Percentiles rank a stretch among this genome's conserved stretches.
Conservation (phyloP, 1,139 yeast species). For the Candida dubliniensis region DNA sequence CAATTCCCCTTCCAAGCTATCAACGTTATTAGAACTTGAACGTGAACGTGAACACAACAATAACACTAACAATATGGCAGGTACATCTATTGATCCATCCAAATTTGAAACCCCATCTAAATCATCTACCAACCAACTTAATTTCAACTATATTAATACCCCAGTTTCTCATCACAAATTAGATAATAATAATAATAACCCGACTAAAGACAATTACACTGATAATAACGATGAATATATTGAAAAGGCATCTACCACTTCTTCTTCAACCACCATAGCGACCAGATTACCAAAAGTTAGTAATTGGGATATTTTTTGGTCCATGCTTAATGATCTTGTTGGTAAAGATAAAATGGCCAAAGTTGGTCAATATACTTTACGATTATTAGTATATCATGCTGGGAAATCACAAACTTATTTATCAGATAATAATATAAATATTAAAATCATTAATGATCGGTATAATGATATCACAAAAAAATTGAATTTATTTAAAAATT, state of each 20-base stretch:
- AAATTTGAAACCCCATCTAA: conserved; percentile 27
- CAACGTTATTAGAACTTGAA: conserved; percentile 12
- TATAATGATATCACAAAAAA: conserved; percentile 38
- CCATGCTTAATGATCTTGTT: conserved; percentile 51
- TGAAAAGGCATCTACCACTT: neutral
- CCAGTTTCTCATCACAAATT: conserved; percentile 24
- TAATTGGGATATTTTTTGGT: conserved; percentile 47
- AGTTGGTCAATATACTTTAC: conserved; percentile 56
- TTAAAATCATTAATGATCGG: conserved; percentile 27
- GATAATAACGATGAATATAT: neutral
- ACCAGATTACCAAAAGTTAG: conserved; percentile 8
- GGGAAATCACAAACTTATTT: conserved; percentile 36
- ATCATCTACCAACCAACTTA: conserved; percentile 10
- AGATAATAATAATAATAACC: conserved; percentile 6
- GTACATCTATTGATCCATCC: conserved; percentile 15
- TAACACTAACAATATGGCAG: conserved; percentile 11
- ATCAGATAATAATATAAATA: conserved; percentile 36
- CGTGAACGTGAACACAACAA: conserved; percentile 10
- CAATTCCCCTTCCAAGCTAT: conserved; percentile 24
- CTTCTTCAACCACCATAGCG: neutral
- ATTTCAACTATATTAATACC: conserved; percentile 21
- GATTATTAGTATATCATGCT: conserved; percentile 54
- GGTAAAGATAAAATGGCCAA: conserved; percentile 76
- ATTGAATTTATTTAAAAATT: conserved; percentile 35
- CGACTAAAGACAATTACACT: neutral